These are phyloP conservation scores for Dacryopinax spathularia DNA, from an alignment of 768 basidiomycete species.

Conservation along the genomic window DNA sequence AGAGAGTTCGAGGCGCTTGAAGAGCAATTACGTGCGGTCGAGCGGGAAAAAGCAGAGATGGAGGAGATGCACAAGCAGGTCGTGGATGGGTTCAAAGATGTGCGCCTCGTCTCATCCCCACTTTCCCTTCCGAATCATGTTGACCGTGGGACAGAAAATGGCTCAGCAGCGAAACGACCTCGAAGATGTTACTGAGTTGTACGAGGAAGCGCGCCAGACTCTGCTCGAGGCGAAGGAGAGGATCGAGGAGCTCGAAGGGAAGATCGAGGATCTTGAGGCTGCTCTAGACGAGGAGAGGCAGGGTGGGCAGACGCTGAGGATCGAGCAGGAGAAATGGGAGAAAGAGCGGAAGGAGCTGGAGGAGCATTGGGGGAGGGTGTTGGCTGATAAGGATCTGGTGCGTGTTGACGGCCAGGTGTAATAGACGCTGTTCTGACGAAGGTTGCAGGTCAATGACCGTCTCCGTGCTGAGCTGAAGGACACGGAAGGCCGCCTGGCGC, in stretches of 20 bases:
- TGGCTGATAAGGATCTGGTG: slow-evolving; percentile 8
- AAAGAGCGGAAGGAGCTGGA: slow-evolving; percentile 18
- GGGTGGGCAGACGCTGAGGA: slow-evolving; percentile 8
- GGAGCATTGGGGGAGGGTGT: slow-evolving; percentile 8
- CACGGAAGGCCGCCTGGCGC: slow-evolving; percentile 36
- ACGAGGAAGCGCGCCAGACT: slow-evolving; percentile 46
- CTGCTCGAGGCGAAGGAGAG: slow-evolving; percentile 26
- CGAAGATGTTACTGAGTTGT: slow-evolving; percentile 28
- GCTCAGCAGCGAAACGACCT: slow-evolving; percentile 13
- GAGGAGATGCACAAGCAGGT: slow-evolving; percentile 46
- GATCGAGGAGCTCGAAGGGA: slow-evolving; percentile 55
- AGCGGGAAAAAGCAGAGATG: slow-evolving; percentile 57
- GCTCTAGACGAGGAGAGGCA: slow-evolving; percentile 36
- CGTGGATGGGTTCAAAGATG: slow-evolving; percentile 67
- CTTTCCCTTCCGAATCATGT: not conserved
- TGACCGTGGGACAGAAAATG: slow-evolving; percentile 4
- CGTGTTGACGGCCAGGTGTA: not conserved
- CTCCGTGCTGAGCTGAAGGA: slow-evolving; percentile 20
- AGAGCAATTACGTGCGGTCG: slow-evolving; percentile 35
- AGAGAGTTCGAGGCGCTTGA: slow-evolving; percentile 36
- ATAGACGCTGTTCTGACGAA: not conserved
- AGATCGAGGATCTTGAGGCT: slow-evolving; percentile 52
- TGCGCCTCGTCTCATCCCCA: slow-evolving; percentile 20
- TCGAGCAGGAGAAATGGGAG: slow-evolving; percentile 14
- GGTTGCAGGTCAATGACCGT: slow-evolving; percentile 13